These are phyloP conservation scores for Parathielavia hyrcaniae DNA, from an alignment of 495 filamentous ascomycete genomes.

Conservation along the genomic window DNA sequence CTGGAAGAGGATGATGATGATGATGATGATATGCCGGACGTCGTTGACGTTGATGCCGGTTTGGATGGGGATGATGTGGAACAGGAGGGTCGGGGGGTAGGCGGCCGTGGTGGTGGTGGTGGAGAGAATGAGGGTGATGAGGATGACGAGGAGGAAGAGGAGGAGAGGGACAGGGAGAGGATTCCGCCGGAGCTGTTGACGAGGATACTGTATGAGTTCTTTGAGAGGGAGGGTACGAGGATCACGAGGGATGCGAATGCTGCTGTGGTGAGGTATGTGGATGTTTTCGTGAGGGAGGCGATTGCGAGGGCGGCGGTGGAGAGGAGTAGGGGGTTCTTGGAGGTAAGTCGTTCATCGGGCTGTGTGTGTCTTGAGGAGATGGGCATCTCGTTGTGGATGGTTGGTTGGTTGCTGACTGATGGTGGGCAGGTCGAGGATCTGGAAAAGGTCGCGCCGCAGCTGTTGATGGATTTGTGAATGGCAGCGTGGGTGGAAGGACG, in stretches of 20 bases:
- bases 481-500: not conserved
- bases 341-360: conserved; percentile 58
- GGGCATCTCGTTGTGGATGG: conserved; percentile 38
- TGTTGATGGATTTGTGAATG: conserved; percentile 75
- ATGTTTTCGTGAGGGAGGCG: conserved; percentile 88
- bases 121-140: conserved; percentile 20
- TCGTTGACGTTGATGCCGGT: not conserved
- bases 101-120: conserved; percentile 16
- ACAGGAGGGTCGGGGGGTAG: conserved; percentile 18
- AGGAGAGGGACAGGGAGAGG: conserved; percentile 34
- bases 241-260: conserved; percentile 74
- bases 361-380: not conserved
- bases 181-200: conserved; percentile 73
- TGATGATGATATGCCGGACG: not conserved
- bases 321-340: conserved; percentile 62
- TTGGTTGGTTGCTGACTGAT: conserved; percentile 9
- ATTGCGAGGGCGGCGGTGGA: conserved; percentile 73
- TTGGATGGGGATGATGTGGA: conserved; percentile 2
- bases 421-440: conserved; percentile 65
- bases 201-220: conserved; percentile 69
- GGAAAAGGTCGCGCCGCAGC: conserved; percentile 83
- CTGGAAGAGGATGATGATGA: not conserved
- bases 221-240: conserved; percentile 59
- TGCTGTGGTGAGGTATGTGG: conserved; percentile 78
- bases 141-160: conserved; percentile 27